These are phyloP conservation scores for Phenoliferia sp. DNA, from an alignment of 1,284 basidiomycete genomes.

Conservation along the genomic window DNA sequence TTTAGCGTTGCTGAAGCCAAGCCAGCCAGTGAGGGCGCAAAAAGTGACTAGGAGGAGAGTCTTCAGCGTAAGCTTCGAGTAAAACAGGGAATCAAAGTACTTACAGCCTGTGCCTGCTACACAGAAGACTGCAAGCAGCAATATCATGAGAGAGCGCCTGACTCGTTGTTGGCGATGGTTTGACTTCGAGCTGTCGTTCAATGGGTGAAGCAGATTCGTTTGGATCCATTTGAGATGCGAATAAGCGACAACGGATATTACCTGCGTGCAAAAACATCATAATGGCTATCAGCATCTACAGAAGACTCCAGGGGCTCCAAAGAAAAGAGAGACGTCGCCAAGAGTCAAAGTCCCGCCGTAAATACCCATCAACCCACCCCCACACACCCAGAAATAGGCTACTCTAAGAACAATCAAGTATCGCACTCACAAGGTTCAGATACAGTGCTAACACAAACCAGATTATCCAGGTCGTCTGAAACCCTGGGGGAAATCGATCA, in stretches of 20 bases:
- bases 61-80: neutral
- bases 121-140: neutral
- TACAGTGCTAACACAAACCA: neutral
- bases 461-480: neutral
- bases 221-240: neutral
- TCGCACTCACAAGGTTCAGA: neutral
- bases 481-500: neutral
- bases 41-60: neutral
- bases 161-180: neutral
- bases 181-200: neutral
- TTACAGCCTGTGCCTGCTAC: neutral
- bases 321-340: too few relatives aligned
- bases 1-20: neutral
- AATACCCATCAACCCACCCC: too few relatives aligned
- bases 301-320: too few relatives aligned
- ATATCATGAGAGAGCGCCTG: neutral
- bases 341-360: too few relatives aligned
- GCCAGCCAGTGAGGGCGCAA: neutral
- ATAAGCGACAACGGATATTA: neutral
- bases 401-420: too few relatives aligned
- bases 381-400: too few relatives aligned
- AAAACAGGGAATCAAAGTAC: neutral
- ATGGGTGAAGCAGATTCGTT: neutral
- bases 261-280: neutral
- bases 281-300: too few relatives aligned